These are phyloP conservation scores for Populus hybrid DNA, from an alignment of 441 rosid genomes.

Conservation along the genomic window DNA sequence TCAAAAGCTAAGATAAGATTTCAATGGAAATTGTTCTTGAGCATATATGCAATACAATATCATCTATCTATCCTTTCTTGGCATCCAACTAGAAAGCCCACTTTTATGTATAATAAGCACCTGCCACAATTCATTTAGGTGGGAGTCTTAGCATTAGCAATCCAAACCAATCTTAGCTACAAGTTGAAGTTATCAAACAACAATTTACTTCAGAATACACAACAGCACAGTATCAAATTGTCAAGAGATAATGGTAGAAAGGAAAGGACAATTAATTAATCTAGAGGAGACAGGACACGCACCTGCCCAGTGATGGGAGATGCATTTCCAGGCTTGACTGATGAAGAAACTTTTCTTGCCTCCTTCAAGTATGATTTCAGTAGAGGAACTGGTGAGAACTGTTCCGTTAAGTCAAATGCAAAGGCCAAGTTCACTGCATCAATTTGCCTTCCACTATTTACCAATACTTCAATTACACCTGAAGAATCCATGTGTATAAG, in stretches of 20 bases:
- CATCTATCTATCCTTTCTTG: background rate
- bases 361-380: conserved; percentile 85
- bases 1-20: background rate
- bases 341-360: conserved; percentile 62
- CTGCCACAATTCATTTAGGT: background rate
- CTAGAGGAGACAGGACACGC: background rate
- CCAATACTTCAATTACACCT: conserved; percentile 84
- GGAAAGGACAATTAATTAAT: background rate
- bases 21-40: background rate
- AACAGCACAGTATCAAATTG: background rate
- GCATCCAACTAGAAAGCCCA: background rate
- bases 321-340: conserved; percentile 59
- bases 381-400: conserved; percentile 71
- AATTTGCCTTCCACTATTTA: conserved; percentile 86
- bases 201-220: background rate
- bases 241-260: background rate
- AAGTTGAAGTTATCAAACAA: background rate
- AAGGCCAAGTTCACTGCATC: conserved; percentile 98
- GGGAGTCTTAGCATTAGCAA: background rate
- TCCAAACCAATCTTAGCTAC: background rate
- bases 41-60: background rate
- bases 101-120: background rate
- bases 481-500: conserved; percentile 20
- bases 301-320: conserved; percentile 43
- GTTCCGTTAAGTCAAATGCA: conserved; percentile 84